Evolutionary conservation across 2,329 filamentous ascomycete genomes (phyloP).

Genomic region (Diaporthe citriasiana): DNA sequence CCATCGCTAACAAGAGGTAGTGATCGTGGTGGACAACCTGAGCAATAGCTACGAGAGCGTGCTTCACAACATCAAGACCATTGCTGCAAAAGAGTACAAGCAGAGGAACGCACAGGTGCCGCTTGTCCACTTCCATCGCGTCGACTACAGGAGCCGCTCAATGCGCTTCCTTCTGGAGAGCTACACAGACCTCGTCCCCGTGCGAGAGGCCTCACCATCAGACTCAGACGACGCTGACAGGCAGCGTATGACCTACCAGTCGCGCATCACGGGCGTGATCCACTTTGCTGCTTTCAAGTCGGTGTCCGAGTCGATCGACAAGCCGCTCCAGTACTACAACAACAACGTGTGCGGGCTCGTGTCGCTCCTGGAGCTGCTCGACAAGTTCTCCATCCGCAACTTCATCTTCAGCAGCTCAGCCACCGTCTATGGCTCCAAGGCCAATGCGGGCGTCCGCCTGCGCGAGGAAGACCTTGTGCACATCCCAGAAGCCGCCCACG

Average conservation of each 20-base stretch:
- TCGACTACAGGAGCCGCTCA: constrained; percentile 55
- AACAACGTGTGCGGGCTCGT: constrained; percentile 77
- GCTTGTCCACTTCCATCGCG: constrained; percentile 54
- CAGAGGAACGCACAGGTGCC: constrained; percentile 46
- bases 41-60: constrained; percentile 59
- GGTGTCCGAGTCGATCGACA: constrained; percentile 72
- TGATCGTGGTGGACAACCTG: constrained; percentile 62
- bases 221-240: constrained; percentile 34
- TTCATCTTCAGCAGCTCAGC: constrained; percentile 79
- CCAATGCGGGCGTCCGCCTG: constrained; percentile 64
- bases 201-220: constrained; percentile 6
- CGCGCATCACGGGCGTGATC: constrained; percentile 73
- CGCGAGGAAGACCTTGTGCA: constrained; percentile 71
- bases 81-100: constrained; percentile 49
- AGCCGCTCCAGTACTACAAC: constrained; percentile 74
- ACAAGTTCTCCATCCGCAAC: constrained; percentile 72
- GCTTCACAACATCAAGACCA: constrained; percentile 48
- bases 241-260: constrained; percentile 49
- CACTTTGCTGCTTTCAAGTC: constrained; percentile 79
- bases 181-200: constrained; percentile 49
- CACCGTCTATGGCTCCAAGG: constrained; percentile 73
- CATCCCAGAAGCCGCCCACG: constrained; percentile 59
- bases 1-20: constrained; percentile 38
- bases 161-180: constrained; percentile 56
- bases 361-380: constrained; percentile 69